Conservation (phyloP, 495 filamentous ascomycete species). For the Collariella sp. region DNA sequence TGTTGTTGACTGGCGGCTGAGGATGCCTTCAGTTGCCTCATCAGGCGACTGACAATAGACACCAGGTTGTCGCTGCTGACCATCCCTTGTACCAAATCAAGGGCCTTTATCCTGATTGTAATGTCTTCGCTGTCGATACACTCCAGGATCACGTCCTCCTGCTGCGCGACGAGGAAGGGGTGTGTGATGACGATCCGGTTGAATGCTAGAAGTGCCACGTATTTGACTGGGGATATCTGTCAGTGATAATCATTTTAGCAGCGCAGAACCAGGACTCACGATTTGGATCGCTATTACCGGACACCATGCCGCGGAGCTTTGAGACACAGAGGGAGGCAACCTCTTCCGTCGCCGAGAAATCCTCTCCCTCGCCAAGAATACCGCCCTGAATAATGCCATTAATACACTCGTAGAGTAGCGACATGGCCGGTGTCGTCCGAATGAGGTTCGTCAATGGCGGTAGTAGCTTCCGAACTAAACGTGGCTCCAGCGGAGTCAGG, state of each 20-base stretch:
- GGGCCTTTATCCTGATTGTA: conserved; percentile 86
- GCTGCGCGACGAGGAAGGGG: conserved; percentile 73
- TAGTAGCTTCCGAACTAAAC: conserved; percentile 83
- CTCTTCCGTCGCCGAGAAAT: conserved; percentile 73
- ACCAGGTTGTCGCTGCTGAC: conserved; percentile 75
- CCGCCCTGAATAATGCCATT: conserved; percentile 97
- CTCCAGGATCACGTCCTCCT: conserved; percentile 90
- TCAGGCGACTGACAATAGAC: conserved; percentile 74
- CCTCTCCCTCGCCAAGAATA: conserved; percentile 71
- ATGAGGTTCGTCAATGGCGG: conserved; percentile 92
- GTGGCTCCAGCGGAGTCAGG: conserved; percentile 84
- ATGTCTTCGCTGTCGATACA: conserved; percentile 95
- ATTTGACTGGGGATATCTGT: conserved; percentile 62
- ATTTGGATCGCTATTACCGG: conserved; percentile 87
- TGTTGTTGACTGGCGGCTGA: conserved; percentile 30
- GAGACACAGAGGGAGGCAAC: conserved; percentile 88
- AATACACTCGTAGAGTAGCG: conserved; percentile 92
- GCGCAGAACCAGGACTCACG: conserved; percentile 43
- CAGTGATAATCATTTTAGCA: not conserved
- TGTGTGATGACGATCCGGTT: conserved; percentile 87
- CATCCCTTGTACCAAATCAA: conserved; percentile 88
- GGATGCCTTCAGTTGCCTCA: conserved; percentile 66
- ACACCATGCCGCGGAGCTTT: conserved; percentile 88
- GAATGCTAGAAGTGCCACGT: conserved; percentile 90
- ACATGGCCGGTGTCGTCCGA: conserved; percentile 91